A percentile compares a stretch with the other conserved stretches of the same genome.
These are phyloP conservation scores for Coprinellus micaceus DNA, from an alignment of 768 basidiomycete species.

Conservation along the genomic window DNA sequence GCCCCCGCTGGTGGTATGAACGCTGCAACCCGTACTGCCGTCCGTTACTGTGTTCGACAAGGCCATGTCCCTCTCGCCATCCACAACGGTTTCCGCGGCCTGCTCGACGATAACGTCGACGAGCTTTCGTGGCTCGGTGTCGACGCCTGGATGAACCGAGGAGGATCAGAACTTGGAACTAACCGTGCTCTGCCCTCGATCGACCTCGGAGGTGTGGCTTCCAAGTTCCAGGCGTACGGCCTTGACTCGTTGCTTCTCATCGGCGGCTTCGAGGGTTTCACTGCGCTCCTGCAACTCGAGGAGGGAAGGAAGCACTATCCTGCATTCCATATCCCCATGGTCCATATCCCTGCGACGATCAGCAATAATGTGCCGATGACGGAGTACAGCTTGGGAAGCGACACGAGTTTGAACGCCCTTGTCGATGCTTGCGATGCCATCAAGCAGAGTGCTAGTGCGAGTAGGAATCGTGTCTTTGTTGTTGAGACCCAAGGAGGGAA, in stretches of 20 bases:
- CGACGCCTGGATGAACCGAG: conserved; percentile 93
- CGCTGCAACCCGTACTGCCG: conserved; percentile 91
- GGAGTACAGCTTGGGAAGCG: conserved; percentile 91
- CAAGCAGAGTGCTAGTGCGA: conserved; percentile 97
- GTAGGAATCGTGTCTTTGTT: conserved; percentile 92
- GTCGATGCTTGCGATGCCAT: conserved; percentile 98
- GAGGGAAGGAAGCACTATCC: conserved; percentile 81
- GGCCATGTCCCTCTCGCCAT: conserved; percentile 92
- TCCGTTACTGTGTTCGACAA: conserved; percentile 87
- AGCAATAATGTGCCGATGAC: conserved; percentile 98
- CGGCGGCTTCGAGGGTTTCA: conserved; percentile 96
- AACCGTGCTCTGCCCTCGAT: conserved; percentile 84
- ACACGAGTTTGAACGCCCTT: conserved; percentile 96
- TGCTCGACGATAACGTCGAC: conserved; percentile 83
- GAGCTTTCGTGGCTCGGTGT: conserved; percentile 95
- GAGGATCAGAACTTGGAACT: conserved; percentile 96
- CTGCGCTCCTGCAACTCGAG: conserved; percentile 71
- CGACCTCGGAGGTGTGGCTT: conserved; percentile 85
- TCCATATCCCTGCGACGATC: conserved; percentile 93
- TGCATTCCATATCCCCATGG: conserved; percentile 92
- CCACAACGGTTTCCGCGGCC: conserved; percentile 93
- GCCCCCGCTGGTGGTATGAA: conserved; percentile 99
- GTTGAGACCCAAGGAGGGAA: conserved; percentile 98
- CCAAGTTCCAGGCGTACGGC: conserved; percentile 84
- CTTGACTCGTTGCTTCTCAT: conserved; percentile 83